These are phyloP conservation scores for Elsinoe ampelina DNA, from an alignment of 2,329 filamentous ascomycete species.

Conservation along the genomic window DNA sequence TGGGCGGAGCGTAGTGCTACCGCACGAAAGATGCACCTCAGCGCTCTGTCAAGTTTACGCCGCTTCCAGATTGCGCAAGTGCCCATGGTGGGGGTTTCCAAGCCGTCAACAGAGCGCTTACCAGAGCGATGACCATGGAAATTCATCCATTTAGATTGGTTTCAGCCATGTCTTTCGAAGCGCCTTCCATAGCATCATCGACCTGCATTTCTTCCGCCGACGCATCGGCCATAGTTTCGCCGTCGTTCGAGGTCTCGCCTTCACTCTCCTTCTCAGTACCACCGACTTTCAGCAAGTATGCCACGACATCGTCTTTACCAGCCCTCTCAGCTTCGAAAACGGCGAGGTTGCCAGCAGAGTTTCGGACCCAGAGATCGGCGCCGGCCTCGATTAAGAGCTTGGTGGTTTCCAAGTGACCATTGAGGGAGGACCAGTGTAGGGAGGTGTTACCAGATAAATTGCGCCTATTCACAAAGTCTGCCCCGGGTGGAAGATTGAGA, in stretches of 20 bases:
- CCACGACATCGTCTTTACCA: slow-evolving; percentile 40
- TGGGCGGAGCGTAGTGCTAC: not conserved
- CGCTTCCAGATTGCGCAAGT: not conserved
- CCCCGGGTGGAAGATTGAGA: slow-evolving; percentile 12
- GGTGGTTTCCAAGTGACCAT: slow-evolving; percentile 74
- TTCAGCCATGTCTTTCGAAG: slow-evolving; percentile 10
- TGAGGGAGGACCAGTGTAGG: slow-evolving; percentile 87
- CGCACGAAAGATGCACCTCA: slow-evolving; percentile 1
- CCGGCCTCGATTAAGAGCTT: slow-evolving; percentile 67
- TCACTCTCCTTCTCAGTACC: slow-evolving; percentile 31
- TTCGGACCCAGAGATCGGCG: slow-evolving; percentile 68
- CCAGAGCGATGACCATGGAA: not conserved
- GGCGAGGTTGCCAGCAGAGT: slow-evolving; percentile 67
- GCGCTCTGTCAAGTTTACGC: not conserved
- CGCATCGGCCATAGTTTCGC: slow-evolving; percentile 13
- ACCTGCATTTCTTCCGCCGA: slow-evolving; percentile 16
- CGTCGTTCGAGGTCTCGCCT: not conserved
- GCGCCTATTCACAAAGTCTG: slow-evolving; percentile 52
- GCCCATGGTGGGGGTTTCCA: slow-evolving; percentile 3
- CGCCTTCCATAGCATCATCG: slow-evolving; percentile 14
- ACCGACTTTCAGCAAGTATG: slow-evolving; percentile 39
- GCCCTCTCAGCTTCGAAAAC: slow-evolving; percentile 43
- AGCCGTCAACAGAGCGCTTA: not conserved
- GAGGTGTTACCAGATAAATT: slow-evolving; percentile 85
- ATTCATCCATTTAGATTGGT: not conserved